Conservation (phyloP, 2,329 filamentous ascomycete species). For the Dothistroma pini region DNA sequence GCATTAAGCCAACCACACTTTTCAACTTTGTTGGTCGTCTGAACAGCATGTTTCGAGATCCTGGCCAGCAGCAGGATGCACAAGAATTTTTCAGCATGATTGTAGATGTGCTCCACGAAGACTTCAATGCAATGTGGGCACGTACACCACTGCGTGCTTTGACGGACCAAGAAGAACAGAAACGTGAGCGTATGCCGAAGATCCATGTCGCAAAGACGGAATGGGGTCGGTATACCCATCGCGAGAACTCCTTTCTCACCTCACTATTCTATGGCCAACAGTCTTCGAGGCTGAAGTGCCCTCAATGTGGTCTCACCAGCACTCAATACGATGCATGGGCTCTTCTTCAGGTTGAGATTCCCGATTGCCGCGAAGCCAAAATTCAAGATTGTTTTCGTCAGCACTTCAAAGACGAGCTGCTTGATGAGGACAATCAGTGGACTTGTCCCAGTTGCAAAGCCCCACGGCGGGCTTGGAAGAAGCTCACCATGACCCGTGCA, state of each 20-base stretch:
- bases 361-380: constrained; percentile 56
- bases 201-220: constrained; percentile 66
- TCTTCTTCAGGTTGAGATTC: constrained; percentile 67
- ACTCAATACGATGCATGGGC: constrained; percentile 70
- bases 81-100: constrained; percentile 86
- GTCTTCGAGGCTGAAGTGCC: constrained; percentile 58
- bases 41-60: constrained; percentile 56
- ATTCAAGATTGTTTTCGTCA: constrained; percentile 67
- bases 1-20: constrained; percentile 46
- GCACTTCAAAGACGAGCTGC: constrained; percentile 64
- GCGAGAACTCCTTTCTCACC: constrained; percentile 76
- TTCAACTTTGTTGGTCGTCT: constrained; percentile 61
- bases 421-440: constrained; percentile 66
- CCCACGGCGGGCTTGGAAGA: constrained; percentile 64
- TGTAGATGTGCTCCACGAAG: constrained; percentile 76
- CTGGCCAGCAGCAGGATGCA: constrained; percentile 76
- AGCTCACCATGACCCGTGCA: constrained; percentile 70
- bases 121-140: constrained; percentile 70
- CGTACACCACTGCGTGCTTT: constrained; percentile 56
- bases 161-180: constrained; percentile 57
- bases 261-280: constrained; percentile 73
- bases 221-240: constrained; percentile 68
- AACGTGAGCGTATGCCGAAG: constrained; percentile 58
- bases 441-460: constrained; percentile 71
- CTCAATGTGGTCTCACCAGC: constrained; percentile 58